Base-by-base conservation (phyloP, 306 rosid genomes). In the Styphnolobium japonicum region DNA sequence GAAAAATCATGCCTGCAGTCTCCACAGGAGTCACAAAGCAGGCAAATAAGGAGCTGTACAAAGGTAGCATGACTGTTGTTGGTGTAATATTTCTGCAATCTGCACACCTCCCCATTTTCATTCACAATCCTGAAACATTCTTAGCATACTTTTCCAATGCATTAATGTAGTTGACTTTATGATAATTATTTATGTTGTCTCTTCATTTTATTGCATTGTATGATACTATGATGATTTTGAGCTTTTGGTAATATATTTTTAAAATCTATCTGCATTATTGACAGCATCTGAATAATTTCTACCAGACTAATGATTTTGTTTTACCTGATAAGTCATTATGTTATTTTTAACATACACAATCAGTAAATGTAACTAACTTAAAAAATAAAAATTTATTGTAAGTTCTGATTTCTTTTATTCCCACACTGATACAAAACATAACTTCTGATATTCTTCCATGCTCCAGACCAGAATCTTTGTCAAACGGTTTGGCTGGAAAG, bases 31-130 rank as follows among this genome's bases (percentile, higher is more conserved):
- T 86, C 78, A 12, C 94, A 88, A 76, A 86, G 89, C 80, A 88
- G 86, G 86, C 97, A 91, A 86, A 86, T 75, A 73, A 88, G 97
- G 78, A 89, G 97, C 77, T 89, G 97, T 85, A 91, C 97, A 10
- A 91, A 91, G 94, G 97, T 91, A 85, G 42, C 71, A 39, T 14
- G 23, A 63, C 27, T 80, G 0, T 40, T 27, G 21, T 80, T 64
- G 52, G 34, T 19, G 36, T 36, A 22, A 12, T 11, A 8, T 12
- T n/a, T 33, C 74, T 43, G 10, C 10, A 10, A 11, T 33, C 74
- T 43, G 10, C 10, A 10, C 14, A n/a, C 22, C 6, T 4, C 18
- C 10, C 48, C 9, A 5, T 12, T 21, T 12, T 18, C 45, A 31
- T 3, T 45, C 15, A 25, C 25, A n/a, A 46, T 7, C 45, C 18